Conservation (phyloP, 192 early-diverging fungal species). For the Entomortierella chlamydospora region DNA sequence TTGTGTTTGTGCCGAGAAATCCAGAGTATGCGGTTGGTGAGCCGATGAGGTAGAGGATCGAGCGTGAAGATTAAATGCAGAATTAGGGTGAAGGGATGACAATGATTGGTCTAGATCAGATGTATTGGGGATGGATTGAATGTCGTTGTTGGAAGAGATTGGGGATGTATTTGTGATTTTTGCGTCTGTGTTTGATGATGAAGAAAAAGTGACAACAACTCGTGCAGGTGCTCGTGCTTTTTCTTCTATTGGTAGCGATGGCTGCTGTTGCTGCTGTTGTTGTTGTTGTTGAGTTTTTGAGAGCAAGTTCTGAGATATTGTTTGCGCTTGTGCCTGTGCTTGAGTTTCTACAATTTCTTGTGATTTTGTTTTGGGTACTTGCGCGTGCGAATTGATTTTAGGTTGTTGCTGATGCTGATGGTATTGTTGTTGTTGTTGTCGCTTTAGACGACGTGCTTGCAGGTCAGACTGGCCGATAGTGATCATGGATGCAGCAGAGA, state of each 20-base stretch:
- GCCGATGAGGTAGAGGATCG: not conserved
- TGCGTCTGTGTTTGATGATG: not conserved
- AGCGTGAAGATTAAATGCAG: not conserved
- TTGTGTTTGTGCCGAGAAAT: not conserved
- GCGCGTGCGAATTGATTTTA: conserved; percentile 18
- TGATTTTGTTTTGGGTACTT: not conserved
- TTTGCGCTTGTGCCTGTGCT: not conserved
- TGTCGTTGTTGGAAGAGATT: not conserved
- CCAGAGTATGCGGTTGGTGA: not conserved
- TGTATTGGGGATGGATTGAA: not conserved
- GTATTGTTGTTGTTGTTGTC: not conserved
- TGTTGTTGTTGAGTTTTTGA: not conserved
- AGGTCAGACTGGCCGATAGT: not conserved
- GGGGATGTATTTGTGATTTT: not conserved
- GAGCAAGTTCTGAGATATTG: not conserved
- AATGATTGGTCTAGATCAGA: not conserved
- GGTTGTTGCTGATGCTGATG: not conserved
- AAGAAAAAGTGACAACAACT: not conserved
- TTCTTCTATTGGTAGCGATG: not conserved
- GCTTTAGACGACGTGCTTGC: not conserved
- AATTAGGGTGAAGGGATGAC: not conserved
- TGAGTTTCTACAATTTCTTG: not conserved
- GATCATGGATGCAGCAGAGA: not conserved
- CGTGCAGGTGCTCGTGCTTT: too few relatives aligned
- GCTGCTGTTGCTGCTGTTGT: not conserved